Percentiles rank a stretch among this genome's conserved stretches.
phyloP scores from a whole-genome alignment of 305 asterid species.

The Fraxinus dipetala region DNA sequence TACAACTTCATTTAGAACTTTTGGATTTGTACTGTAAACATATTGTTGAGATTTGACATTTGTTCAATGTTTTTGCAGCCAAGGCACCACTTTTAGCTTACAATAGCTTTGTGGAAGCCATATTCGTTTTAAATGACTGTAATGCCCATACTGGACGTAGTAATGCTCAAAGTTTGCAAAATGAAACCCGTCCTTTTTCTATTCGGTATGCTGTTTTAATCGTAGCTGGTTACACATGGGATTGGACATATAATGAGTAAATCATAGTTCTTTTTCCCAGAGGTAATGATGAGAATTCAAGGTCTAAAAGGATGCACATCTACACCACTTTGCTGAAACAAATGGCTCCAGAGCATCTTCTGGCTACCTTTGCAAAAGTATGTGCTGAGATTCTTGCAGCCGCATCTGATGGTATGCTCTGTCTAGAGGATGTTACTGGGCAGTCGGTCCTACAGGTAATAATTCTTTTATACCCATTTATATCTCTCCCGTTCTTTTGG shows the following conservation, averaged over 20 bases:
- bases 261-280: slow-evolving; percentile 34
- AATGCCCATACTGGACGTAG: slow-evolving; percentile 84
- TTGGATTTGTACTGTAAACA: background rate
- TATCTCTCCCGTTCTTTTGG: background rate
- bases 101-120: slow-evolving; percentile 89
- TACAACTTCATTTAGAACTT: slow-evolving; percentile 5
- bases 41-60: background rate
- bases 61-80: slow-evolving; percentile 44
- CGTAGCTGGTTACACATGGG: background rate
- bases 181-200: slow-evolving; percentile 56
- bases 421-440: slow-evolving; percentile 63
- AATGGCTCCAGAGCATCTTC: slow-evolving; percentile 91
- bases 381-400: slow-evolving; percentile 94
- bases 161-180: slow-evolving; percentile 57
- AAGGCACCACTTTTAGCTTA: slow-evolving; percentile 97
- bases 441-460: slow-evolving; percentile 83
- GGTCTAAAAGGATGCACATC: slow-evolving; percentile 84
- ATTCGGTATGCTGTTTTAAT: slow-evolving; percentile 48
- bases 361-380: slow-evolving; percentile 91
- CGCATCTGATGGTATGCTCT: slow-evolving; percentile 82
- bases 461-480: background rate
- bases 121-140: slow-evolving; percentile 81
- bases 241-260: background rate
- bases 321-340: slow-evolving; percentile 76
- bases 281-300: slow-evolving; percentile 75